Percentiles rank a stretch among this genome's conserved stretches.
Evolutionary conservation across 108 stramenopile species (phyloP).

Genomic region (Skeletonema grethae): DNA sequence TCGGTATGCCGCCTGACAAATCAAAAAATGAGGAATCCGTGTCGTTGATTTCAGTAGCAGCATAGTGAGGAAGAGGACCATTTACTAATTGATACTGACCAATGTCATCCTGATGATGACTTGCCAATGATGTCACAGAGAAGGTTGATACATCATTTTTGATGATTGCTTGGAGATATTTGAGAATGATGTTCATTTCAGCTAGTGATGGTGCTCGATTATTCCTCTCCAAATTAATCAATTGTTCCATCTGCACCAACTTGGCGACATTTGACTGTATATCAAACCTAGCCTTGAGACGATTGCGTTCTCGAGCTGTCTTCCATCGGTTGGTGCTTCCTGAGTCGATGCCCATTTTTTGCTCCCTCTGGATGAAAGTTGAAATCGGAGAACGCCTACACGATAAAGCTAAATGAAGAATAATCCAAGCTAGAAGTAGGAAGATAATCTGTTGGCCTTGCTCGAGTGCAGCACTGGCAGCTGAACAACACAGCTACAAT

Average conservation of each 20-base stretch:
- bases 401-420: too few relatives aligned
- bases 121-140: conserved; percentile 30
- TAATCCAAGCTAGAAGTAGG: too few relatives aligned
- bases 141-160: conserved; percentile 43
- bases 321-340: conserved; percentile 65
- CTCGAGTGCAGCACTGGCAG: too few relatives aligned
- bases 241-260: conserved; percentile 4
- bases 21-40: not conserved
- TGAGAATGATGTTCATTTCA: conserved; percentile 9
- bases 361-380: too few relatives aligned
- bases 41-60: not conserved
- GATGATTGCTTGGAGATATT: conserved; percentile 36
- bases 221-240: not conserved
- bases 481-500: too few relatives aligned
- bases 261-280: conserved; percentile 57
- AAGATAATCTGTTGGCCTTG: too few relatives aligned
- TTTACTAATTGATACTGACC: conserved; percentile 14
- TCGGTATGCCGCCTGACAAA: conserved; percentile 8
- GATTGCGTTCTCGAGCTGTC: conserved; percentile 66
- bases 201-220: conserved; percentile 2
- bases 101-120: conserved; percentile 4
- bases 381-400: too few relatives aligned
- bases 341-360: conserved; percentile 21
- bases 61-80: conserved; percentile 14
- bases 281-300: conserved; percentile 63